Evolutionary conservation across 148 eudicot genomes (phyloP), one percentile per base, ranked within the genome.

Genomic region (Arbutus unedo): DNA sequence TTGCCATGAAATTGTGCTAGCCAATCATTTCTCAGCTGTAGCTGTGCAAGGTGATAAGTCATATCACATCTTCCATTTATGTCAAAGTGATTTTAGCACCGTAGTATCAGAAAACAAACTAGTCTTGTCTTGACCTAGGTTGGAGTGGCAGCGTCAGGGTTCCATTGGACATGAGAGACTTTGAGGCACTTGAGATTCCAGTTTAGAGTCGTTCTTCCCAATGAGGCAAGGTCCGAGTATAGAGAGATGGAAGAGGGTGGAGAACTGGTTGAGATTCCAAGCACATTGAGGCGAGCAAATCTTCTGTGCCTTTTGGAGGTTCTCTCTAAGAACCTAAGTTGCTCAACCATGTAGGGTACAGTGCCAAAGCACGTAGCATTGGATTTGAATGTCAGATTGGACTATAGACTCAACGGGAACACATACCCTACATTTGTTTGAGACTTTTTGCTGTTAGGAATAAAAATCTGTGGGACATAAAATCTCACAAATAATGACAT

Each of bases 21-120:
- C 25, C 56, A 76, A 49, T 76, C 15, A 21, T n/a, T 23, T 76
- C 18, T 76, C 43, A 23, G 77, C 77, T 47, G 55, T 45, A 8
- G 9, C 77, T 72, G 23, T 74, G 25, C 5, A 31, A 74, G 77
- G 77, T 41, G 74, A 74, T 74, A 47, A 70, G 41, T 68, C 74
- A 70, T 41, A 11, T 67, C 8, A 41, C 10, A 6, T 14, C 77
- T 74, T 11, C 15, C 56, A 74, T 21, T 50, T 74, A 56, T 13
- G 38, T 75, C 56, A 23, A 50, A 75, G 23, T 50, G 54, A 13
- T 50, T 2, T 18, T 72, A 48, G 51, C 78, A 49, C 49, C 48
- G 21, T 49, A 49, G 14, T 21, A 15, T 11, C 10, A 1, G 41
- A 50, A 21, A 75, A 23, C 0, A 3, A 13, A 25, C 15, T 0